A percentile compares a stretch with the other conserved stretches of the same genome.
These are phyloP conservation scores for Aspergillus wentii DNA, from an alignment of 495 filamentous ascomycete genomes.

Conservation along the genomic window DNA sequence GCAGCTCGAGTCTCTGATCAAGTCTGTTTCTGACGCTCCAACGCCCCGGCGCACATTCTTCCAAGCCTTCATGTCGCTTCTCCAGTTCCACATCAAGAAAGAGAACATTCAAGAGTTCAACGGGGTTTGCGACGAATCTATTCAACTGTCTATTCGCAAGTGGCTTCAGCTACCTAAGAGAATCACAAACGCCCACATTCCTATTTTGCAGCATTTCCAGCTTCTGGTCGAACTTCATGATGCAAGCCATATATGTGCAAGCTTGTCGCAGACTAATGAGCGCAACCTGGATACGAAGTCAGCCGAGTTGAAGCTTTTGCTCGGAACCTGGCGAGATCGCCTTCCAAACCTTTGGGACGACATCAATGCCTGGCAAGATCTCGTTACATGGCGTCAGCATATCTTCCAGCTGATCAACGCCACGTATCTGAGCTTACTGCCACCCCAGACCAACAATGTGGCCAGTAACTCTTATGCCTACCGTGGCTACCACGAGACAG, in stretches of 20 bases:
- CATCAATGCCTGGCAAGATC: constrained; percentile 97
- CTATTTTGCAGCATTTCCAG: constrained; percentile 94
- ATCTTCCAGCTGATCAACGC: constrained; percentile 96
- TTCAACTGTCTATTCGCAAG: constrained; percentile 92
- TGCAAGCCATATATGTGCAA: constrained; percentile 90
- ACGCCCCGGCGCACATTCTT: constrained; percentile 93
- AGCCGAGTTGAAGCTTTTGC: constrained; percentile 87
- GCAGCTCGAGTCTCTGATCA: constrained; percentile 83
- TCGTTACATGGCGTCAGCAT: constrained; percentile 98
- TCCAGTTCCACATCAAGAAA: constrained; percentile 86
- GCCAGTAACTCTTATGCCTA: constrained; percentile 89
- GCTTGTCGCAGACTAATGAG: constrained; percentile 77
- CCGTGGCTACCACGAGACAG: constrained; percentile 95
- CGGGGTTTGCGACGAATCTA: constrained; percentile 87
- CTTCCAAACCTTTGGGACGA: constrained; percentile 99
- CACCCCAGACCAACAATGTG: constrained; percentile 71
- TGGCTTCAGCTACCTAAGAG: constrained; percentile 94
- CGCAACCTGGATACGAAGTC: constrained; percentile 89
- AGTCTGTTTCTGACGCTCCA: constrained; percentile 93
- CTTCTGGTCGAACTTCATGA: constrained; percentile 98
- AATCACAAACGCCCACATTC: constrained; percentile 93
- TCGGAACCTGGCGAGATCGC: constrained; percentile 92
- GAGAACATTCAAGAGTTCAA: constrained; percentile 79
- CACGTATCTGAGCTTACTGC: constrained; percentile 84
- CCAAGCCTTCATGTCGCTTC: constrained; percentile 93